A percentile compares a stretch with the other conserved stretches of the same genome.
These are phyloP conservation scores for Tilletia caries DNA, from an alignment of 1,284 basidiomycete species.

Conservation along the genomic window DNA sequence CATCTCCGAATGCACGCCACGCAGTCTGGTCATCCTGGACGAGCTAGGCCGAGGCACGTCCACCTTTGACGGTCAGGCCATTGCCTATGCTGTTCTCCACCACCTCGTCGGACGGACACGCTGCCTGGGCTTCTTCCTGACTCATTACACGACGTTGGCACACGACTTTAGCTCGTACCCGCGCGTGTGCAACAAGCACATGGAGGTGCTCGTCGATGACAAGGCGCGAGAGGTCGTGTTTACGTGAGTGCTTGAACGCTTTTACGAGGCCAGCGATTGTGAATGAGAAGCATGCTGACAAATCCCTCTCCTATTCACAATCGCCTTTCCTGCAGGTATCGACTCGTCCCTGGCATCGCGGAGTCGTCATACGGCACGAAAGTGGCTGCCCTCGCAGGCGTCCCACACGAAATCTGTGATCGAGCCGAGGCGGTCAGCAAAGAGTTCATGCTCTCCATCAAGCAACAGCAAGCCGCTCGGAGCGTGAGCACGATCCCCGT, in stretches of 20 bases:
- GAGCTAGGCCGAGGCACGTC: slow-evolving; percentile 54
- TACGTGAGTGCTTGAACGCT: slow-evolving; percentile 35
- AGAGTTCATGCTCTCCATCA: slow-evolving; percentile 41
- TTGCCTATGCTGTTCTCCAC: slow-evolving; percentile 51
- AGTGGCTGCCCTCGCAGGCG: slow-evolving; percentile 50
- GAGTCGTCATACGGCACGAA: slow-evolving; percentile 74
- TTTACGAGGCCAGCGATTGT: not conserved
- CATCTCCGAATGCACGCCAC: slow-evolving; percentile 50
- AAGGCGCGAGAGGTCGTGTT: slow-evolving; percentile 47
- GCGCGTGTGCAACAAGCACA: slow-evolving; percentile 51
- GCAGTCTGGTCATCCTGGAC: slow-evolving; percentile 53
- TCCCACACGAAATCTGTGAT: slow-evolving; percentile 46
- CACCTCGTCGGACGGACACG: slow-evolving; percentile 47
- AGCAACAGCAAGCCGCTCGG: slow-evolving; percentile 38
- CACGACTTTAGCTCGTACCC: slow-evolving; percentile 47
- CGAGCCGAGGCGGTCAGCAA: slow-evolving; percentile 44
- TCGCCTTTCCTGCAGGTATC: slow-evolving; percentile 31
- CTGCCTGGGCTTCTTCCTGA: slow-evolving; percentile 53
- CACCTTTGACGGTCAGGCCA: slow-evolving; percentile 52
- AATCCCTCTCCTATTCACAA: not conserved
- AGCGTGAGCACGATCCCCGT: slow-evolving; percentile 38
- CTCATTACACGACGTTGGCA: slow-evolving; percentile 49
- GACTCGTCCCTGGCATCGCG: slow-evolving; percentile 61
- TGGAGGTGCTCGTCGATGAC: slow-evolving; percentile 52
- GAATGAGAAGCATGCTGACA: not conserved